Evolutionary conservation across 2,329 filamentous ascomycete species (phyloP), one percentile per base, ranked within the genome.

Genomic region (Trichocomaceae sp.): DNA sequence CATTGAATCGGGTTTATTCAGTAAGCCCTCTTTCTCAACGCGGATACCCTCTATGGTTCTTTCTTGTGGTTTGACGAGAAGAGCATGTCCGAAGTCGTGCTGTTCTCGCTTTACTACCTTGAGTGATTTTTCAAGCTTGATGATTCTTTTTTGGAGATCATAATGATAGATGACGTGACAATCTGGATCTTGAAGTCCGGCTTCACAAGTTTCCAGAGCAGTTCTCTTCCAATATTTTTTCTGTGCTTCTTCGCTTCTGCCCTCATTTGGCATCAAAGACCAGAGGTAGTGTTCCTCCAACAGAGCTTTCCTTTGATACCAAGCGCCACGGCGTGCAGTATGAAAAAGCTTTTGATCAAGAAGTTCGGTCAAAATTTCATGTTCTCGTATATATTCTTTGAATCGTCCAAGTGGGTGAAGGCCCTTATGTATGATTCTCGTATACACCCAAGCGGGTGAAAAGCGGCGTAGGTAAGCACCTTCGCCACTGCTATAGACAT

Each of bases 241-340:
- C 65, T 87, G 86, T 8, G 75, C 72, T 44, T 87, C 83, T 15
- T 77, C 72, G 39, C 67, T 74, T 41, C 76, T 74, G 26, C 72
- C 75, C 2, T 74, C 72, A 2, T 69, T 69, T 0, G 79, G 74
- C 29, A 76, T 78, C 5, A 87, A 66, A 4, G 79, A 76, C 64
- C 84, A 80, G 88, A 97, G 91, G 69, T 99, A 97, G 66, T 95
- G 90, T 68, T 99, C 93, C 73, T 99, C 93, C 1, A 99, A 72
- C 1, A 99, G 75, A 1, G 92, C 93, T 71, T 95, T 96, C 19
- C 93, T 87, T 66, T 96, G 91, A 67, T 97, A 97, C 93, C 93
- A 99, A 0, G 85, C 83, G 0, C 93, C 93, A 42, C 93, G 83
- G 26, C 91, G 82, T 1, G 90, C 83, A 44, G 87, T 79, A 63